Evolutionary conservation across 2,329 filamentous ascomycete species (phyloP), one percentile per base, ranked within the genome.

Genomic region (Waltergamsia citrina): DNA sequence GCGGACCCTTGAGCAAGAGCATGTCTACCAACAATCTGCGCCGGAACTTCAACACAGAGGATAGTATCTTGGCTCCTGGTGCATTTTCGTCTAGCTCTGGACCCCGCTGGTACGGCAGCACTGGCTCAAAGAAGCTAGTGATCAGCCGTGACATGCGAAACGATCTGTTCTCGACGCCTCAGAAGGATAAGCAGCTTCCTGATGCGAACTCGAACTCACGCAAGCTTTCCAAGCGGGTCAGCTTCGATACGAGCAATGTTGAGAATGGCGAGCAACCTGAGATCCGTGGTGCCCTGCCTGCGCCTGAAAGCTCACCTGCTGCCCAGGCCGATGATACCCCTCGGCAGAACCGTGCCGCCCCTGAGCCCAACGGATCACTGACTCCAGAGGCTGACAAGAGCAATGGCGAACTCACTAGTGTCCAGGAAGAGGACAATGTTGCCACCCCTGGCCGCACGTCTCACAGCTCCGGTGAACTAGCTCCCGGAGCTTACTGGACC

Each of bases 71-170:
- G 19, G 75, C 84, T 2, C 87, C 88, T 1, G 85, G 85, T 24
- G 86, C 87, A 3, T 88, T 95, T 54, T 84, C 85, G 3, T 69
- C 81, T 18, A 81, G 74, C 49, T 63, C 72, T 14, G 26, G 16
- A 3, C 68, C 72, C 23, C 74, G 80, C 38, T 71, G 76, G 45
- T 81, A 79, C 33, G 72, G 75, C n/a, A 77, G 69, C 51, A 71
- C 71, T 32, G 74, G 76, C 29, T 75, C 94, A 46, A 95, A 95
- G 65, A 88, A 87, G 56, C 72, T 98, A 37, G 82, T 88, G 34
- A 95, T 98, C 53, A 93, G 95, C 59, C 81, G 86, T 42, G 82
- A 81, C 44, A 69, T 98, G 52, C 75, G 85, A 35, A 87, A 73
- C 38, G 81, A 85, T 47, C 64, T 80, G 12, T 82, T 81, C 51